phyloP scores from a whole-genome alignment of 2,329 filamentous ascomycete genomes.

The Penicillium sp. region DNA sequence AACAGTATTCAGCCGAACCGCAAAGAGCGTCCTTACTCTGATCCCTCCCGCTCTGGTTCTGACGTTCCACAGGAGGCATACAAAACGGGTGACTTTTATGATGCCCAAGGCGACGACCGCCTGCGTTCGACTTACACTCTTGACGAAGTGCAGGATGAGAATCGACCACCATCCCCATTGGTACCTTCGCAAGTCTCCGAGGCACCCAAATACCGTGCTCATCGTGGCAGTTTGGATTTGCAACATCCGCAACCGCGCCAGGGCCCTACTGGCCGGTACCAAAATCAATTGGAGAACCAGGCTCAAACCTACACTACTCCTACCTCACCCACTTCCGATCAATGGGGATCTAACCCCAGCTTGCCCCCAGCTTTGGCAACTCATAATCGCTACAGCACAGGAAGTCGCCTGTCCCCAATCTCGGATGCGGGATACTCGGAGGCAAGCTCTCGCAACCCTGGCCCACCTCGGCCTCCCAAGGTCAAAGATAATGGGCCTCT shows the following conservation, averaged over 20 bases:
- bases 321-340: constrained; percentile 39
- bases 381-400: constrained; percentile 32
- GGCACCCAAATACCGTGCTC: constrained; percentile 59
- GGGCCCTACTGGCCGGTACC: constrained; percentile 57
- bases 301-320: constrained; percentile 49
- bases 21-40: constrained; percentile 56
- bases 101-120: constrained; percentile 42
- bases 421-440: constrained; percentile 45
- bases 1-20: constrained; percentile 52
- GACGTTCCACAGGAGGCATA: constrained; percentile 62
- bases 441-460: constrained; percentile 31
- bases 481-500: constrained; percentile 54
- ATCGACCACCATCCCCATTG: constrained; percentile 54
- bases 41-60: constrained; percentile 70
- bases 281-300: constrained; percentile 56
- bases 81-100: constrained; percentile 39
- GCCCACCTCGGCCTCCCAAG: constrained; percentile 49
- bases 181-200: constrained; percentile 54
- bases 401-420: constrained; percentile 41
- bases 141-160: constrained; percentile 37
- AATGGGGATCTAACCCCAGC: constrained; percentile 42
- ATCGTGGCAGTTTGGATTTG: constrained; percentile 58
- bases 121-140: constrained; percentile 41
- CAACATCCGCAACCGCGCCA: constrained; percentile 60
- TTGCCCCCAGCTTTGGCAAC: constrained; percentile 30